phyloP scores from a whole-genome alignment of 345 rosid species.

The Ceriops tagal region DNA sequence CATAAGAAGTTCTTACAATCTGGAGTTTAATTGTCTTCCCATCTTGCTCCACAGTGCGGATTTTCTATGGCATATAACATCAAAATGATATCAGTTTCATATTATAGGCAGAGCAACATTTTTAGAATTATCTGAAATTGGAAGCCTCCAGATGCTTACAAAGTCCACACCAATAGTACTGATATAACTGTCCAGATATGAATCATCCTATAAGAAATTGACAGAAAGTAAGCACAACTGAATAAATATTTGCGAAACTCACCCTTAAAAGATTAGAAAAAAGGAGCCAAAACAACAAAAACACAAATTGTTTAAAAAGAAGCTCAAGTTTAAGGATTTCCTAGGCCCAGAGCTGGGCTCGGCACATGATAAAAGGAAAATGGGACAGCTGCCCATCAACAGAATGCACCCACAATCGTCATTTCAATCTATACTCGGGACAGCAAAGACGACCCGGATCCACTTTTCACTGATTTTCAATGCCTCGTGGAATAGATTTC shows the following conservation, averaged over 20 bases:
- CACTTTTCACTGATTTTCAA: background rate
- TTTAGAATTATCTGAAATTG: background rate
- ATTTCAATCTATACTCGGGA: no score
- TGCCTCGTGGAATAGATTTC: no score
- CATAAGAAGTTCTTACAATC: slow-evolving; percentile 42
- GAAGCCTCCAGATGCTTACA: slow-evolving; percentile 39
- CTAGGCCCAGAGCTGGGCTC: no score
- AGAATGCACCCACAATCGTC: no score
- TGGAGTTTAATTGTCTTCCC: slow-evolving; percentile 85
- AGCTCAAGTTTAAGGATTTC: background rate
- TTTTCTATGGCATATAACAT: slow-evolving; percentile 46
- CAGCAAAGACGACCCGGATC: background rate
- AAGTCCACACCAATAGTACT: slow-evolving; percentile 94
- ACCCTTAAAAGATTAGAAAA: background rate
- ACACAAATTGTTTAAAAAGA: background rate
- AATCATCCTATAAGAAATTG: slow-evolving; percentile 61
- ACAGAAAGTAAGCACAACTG: background rate
- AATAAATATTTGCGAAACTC: background rate
- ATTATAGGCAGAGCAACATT: background rate
- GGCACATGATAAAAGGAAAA: no score
- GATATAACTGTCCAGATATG: slow-evolving; percentile 87
- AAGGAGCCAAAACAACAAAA: background rate
- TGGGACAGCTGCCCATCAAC: no score
- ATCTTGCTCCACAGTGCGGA: slow-evolving; percentile 89
- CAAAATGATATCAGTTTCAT: background rate